Evolutionary conservation across 495 filamentous ascomycete genomes (phyloP).

Genomic region (Penicillium malachiteum): DNA sequence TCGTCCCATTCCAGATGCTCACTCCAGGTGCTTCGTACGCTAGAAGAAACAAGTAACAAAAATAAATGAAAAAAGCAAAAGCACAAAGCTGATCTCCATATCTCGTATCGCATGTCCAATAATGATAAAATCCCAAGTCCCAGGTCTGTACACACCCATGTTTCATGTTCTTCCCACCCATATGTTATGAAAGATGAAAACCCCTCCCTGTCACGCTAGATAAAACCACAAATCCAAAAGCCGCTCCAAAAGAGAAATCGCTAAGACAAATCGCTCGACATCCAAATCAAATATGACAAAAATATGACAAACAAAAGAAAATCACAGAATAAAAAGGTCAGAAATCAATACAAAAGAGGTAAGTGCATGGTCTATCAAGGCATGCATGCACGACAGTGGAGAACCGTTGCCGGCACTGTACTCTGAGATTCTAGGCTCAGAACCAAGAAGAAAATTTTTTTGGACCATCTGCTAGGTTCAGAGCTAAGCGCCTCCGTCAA

Average conservation of each 20-base stretch:
- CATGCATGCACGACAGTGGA: neutral
- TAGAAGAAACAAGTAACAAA: constrained; percentile 1
- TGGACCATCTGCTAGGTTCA: neutral
- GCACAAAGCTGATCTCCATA: constrained; percentile 1
- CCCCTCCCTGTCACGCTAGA: constrained; percentile 5
- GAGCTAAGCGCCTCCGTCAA: no score
- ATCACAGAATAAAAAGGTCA: constrained; percentile 1
- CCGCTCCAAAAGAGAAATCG: constrained; percentile 5
- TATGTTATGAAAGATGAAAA: constrained; percentile 1
- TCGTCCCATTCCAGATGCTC: constrained; percentile 4
- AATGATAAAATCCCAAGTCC: constrained; percentile 1
- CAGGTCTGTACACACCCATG: neutral
- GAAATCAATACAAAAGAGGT: constrained; percentile 1
- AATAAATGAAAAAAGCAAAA: constrained; percentile 5
- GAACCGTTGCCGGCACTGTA: neutral
- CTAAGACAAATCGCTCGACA: constrained; percentile 6
- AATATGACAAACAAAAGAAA: constrained; percentile 13
- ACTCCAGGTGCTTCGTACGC: neutral
- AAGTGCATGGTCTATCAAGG: neutral
- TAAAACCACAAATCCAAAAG: neutral
- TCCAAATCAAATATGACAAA: constrained; percentile 10
- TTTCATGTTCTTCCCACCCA: constrained; percentile 4
- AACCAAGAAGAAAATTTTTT: neutral
- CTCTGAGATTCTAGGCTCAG: neutral
- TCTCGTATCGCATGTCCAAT: constrained; percentile 8